These are phyloP conservation scores for Trichophyton benhamiae DNA, from an alignment of 2,329 filamentous ascomycete species.

Conservation along the genomic window DNA sequence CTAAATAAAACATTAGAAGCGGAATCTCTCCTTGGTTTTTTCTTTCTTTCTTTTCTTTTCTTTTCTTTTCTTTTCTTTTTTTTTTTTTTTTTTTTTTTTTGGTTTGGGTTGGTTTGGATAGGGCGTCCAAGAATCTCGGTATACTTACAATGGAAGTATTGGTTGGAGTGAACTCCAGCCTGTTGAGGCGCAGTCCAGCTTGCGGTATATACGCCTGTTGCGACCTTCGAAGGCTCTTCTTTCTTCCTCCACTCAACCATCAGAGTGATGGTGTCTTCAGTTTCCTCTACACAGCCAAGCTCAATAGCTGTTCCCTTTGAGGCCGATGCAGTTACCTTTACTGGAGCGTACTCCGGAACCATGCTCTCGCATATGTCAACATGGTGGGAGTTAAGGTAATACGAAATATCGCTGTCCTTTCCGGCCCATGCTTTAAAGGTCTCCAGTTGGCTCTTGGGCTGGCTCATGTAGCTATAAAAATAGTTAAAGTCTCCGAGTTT, in stretches of 20 bases:
- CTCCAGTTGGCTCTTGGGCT: constrained; percentile 81
- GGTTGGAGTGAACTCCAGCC: constrained; percentile 89
- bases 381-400: constrained; percentile 93
- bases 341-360: constrained; percentile 68
- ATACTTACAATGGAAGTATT: constrained; percentile 71
- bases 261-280: constrained; percentile 87
- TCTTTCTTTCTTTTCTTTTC: no score
- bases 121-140: neutral
- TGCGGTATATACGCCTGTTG: constrained; percentile 82
- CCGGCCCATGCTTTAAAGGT: constrained; percentile 94
- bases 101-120: neutral
- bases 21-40: neutral
- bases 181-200: constrained; percentile 90
- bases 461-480: constrained; percentile 94
- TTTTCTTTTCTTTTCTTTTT: no score
- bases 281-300: constrained; percentile 65
- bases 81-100: no score
- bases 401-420: constrained; percentile 82
- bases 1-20: constrained; percentile 16
- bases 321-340: constrained; percentile 66
- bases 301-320: constrained; percentile 66
- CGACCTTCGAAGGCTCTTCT: constrained; percentile 54
- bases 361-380: constrained; percentile 87
- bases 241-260: constrained; percentile 78
- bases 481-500: constrained; percentile 91